A percentile compares a stretch with the other conserved stretches of the same genome.
These are phyloP conservation scores for Vitis amurensis DNA, from an alignment of 164 flowering plant species.

Conservation along the genomic window DNA sequence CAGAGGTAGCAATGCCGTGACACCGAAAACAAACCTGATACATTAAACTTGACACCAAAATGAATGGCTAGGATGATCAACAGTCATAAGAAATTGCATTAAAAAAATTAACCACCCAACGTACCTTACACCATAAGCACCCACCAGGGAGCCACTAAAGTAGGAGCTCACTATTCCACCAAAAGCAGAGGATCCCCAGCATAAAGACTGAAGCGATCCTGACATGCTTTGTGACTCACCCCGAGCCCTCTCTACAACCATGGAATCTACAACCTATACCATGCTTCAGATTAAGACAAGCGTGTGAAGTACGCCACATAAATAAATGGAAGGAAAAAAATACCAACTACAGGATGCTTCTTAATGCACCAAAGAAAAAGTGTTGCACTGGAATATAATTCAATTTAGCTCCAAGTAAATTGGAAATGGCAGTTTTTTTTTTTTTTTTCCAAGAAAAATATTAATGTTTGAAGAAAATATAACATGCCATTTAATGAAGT, in stretches of 20 bases:
- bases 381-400: background rate
- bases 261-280: conserved; percentile 96
- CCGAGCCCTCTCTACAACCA: conserved; percentile 99
- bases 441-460: too few relatives aligned
- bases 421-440: background rate
- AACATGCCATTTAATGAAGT: too few relatives aligned
- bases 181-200: conserved; percentile 99
- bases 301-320: conserved; percentile 1
- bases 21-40: conserved; percentile 92
- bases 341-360: background rate
- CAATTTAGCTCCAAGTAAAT: background rate
- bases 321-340: background rate
- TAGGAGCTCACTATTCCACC: conserved; percentile 97
- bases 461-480: too few relatives aligned
- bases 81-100: background rate
- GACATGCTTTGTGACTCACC: conserved; percentile 97
- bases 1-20: conserved; percentile 90
- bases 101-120: conserved; percentile 6
- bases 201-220: conserved; percentile 96
- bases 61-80: background rate
- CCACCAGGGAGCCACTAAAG: conserved; percentile 96
- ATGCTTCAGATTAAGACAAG: conserved; percentile 28
- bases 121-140: conserved; percentile 94
- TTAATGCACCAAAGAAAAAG: background rate
- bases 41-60: conserved; percentile 5